Evolutionary conservation across 148 eudicot species (phyloP).

Genomic region (Arctostaphylos glauca): DNA sequence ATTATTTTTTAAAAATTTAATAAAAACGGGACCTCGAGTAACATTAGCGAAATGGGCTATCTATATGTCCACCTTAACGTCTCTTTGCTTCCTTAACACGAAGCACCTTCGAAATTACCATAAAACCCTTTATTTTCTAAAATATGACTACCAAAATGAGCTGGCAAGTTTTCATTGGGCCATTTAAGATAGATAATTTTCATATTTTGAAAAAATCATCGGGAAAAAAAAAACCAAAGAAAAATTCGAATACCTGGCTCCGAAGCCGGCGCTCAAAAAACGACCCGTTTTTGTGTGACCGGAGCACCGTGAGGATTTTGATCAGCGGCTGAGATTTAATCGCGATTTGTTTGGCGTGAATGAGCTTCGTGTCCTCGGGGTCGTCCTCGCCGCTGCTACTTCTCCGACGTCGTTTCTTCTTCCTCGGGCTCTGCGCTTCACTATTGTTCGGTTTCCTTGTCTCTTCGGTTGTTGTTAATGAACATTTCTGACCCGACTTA

Average conservation of each 20-base stretch:
- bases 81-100: neutral
- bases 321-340: slow-evolving; percentile 40
- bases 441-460: neutral
- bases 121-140: neutral
- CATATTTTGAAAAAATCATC: neutral
- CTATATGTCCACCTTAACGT: neutral
- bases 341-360: slow-evolving; percentile 31
- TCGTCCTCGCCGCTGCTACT: slow-evolving; percentile 26
- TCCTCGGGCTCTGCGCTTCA: neutral
- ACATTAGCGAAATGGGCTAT: neutral
- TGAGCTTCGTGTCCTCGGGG: slow-evolving; percentile 26
- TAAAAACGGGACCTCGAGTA: no score
- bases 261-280: slow-evolving; percentile 41
- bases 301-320: slow-evolving; percentile 29
- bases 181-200: neutral
- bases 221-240: neutral
- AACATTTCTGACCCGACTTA: slow-evolving; percentile 14
- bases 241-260: slow-evolving; percentile 32
- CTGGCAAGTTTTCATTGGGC: neutral
- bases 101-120: neutral
- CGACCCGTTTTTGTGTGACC: slow-evolving; percentile 46
- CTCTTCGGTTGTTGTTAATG: neutral
- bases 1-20: no score
- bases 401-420: slow-evolving; percentile 33
- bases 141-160: neutral